Conservation (phyloP, 441 rosid genomes). For the Metrosideros polymorpha region DNA sequence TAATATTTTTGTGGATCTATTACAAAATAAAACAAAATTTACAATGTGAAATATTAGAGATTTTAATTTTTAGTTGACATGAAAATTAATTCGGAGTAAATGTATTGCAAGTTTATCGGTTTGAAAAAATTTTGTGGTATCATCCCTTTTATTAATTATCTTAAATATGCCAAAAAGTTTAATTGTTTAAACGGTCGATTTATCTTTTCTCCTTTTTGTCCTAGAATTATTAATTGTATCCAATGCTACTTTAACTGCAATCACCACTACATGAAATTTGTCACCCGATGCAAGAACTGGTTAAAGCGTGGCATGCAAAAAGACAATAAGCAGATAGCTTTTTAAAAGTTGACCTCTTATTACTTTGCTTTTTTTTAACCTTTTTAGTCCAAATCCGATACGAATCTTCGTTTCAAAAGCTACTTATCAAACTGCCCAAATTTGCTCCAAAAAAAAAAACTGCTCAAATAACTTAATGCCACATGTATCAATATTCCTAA, state of each 20-base stretch:
- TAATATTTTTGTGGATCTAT: neutral
- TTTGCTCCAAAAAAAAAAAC: no score
- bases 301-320: neutral
- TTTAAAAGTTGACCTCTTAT: neutral
- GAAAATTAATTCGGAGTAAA: neutral
- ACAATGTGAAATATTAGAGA: neutral
- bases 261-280: neutral
- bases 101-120: neutral
- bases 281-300: neutral
- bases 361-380: neutral
- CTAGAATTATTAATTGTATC: neutral
- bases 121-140: no score
- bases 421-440: no score
- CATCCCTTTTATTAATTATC: no score
- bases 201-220: neutral
- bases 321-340: neutral
- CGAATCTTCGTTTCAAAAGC: neutral
- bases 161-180: no score
- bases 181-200: no score
- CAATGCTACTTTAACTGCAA: neutral
- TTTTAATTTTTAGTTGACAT: neutral
- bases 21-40: neutral
- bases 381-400: neutral
- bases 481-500: neutral
- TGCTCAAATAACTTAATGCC: neutral